Base-by-base conservation (phyloP, 2,329 filamentous ascomycete species). In the Clonostachys chloroleuca region DNA sequence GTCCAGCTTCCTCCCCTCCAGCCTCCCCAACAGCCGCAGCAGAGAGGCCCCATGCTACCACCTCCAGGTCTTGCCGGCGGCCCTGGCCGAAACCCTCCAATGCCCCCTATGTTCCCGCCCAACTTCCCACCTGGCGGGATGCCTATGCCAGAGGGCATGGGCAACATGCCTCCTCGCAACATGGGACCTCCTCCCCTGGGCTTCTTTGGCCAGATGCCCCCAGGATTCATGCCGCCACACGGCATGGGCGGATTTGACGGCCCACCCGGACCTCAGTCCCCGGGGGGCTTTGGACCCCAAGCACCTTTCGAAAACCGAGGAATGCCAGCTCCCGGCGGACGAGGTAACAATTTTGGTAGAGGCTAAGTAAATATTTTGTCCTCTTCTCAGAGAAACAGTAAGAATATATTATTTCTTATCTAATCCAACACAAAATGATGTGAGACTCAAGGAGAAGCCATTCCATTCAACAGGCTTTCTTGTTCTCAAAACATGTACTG, bases 91-190 rank as follows among this genome's bases (percentile, higher is more conserved):
- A 69, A 66, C 53, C 70, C 75, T 51, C 76, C 77, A 14, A 73
- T 80, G 62, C 77, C 75, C 45, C 76, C 74, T 51, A 81, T 82
- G 70, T 83, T 79, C 55, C 78, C 78, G 17, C 78, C 79, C n/a
- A 81, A 77, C 59, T 84, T 84, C 52, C 75, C 78, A 13, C 74
- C 73, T 6, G 68, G 66, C 20, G 66, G 64, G 17, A 69, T 75
- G 59, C 68, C 68, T 8, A 73, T 72, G 12, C 75, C 42, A 41
- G 47, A 73, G 2, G 75, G 78, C 33, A 70, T 81, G 63, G 67
- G 63, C 34, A 75, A 68, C 14, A 73, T 74, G 50, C 75, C 73
- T 14, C 75, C 72, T 10, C 74, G 79, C n/a, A 77, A 68, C 59
- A 74, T 81, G 67, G 68, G 67, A 51, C 72, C 69, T 37, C 79